Base-by-base conservation (phyloP, 768 basidiomycete genomes). In the Russula ochroleuca region DNA sequence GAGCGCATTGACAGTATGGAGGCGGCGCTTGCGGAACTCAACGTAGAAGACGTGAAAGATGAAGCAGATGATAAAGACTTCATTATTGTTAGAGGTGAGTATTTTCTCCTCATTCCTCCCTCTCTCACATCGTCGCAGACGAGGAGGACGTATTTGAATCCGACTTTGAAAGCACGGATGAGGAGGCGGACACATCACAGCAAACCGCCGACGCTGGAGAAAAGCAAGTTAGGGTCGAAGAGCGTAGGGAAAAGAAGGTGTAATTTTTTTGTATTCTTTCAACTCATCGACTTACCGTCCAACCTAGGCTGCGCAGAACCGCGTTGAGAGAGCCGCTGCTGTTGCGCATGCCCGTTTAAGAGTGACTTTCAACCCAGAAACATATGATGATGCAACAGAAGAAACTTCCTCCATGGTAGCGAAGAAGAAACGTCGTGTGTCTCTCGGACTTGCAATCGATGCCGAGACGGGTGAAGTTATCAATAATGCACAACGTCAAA, bases 91-190 rank as follows among this genome's bases (percentile, higher is more conserved):
- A 87, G 84, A 71, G 88, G 90, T 86, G 63, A 40, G 68, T 35
- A 61, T 56, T 8, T 19, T 37, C 48, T 49, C 45, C n/a, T 7
- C 10, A 13, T 48, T 2, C 48, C 23, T 31, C 21, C 41, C 28
- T 37, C n/a, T 31, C 11, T 13, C 10, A 55, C 31, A n/a, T 41
- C 17, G 56, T 43, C 57, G 52, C 69, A 91, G 92, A 90, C 57
- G 92, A 94, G 72, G 85, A 89, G 67, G 91, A 93, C 69, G 72
- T 87, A 9, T 90, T 92, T 63, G 90, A 81, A 67, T 90, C 88
- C 11, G 92, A 94, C 72, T 94, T 94, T 70, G 88, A 85, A 66
- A 90, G 87, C 67, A 93, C 92, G 0, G 92, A 93, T 62, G 90
- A 90, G 49, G 83, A 81, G 61, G 76, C 63, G 9, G 64, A 65